Percentiles rank a stretch among this genome's conserved stretches.
Conservation (phyloP, 2,329 filamentous ascomycete genomes). For the Stemphylium lycopersici region DNA sequence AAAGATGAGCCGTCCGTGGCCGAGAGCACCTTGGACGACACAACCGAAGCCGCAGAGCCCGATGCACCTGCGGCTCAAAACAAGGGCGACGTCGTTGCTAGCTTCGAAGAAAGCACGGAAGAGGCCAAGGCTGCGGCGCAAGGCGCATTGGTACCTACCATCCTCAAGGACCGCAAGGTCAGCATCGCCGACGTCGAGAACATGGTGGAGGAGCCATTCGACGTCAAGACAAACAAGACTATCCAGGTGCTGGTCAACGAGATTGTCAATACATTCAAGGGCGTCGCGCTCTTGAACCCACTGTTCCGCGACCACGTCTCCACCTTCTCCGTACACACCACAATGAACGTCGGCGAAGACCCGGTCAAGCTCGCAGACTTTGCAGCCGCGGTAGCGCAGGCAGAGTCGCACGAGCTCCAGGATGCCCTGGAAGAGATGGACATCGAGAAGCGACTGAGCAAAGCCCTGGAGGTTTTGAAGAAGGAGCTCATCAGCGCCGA, state of each 20-base stretch:
- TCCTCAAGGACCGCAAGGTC: conserved; percentile 88
- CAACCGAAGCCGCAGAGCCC: conserved; percentile 52
- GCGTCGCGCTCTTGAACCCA: conserved; percentile 90
- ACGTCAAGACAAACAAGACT: conserved; percentile 85
- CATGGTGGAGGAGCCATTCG: conserved; percentile 83
- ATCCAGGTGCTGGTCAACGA: conserved; percentile 94
- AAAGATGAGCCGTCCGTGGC: conserved; percentile 38
- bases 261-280: conserved; percentile 98
- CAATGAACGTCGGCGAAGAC: conserved; percentile 93
- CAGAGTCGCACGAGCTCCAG: conserved; percentile 87
- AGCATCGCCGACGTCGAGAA: conserved; percentile 97
- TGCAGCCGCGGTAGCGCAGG: conserved; percentile 87
- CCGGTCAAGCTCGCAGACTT: conserved; percentile 96
- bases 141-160: conserved; percentile 83
- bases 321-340: conserved; percentile 79
- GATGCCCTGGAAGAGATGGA: conserved; percentile 88
- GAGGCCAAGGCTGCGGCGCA: conserved; percentile 55
- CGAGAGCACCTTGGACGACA: conserved; percentile 51
- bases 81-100: conserved; percentile 87
- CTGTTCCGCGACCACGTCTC: conserved; percentile 97
- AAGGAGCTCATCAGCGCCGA: conserved; percentile 99
- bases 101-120: conserved; percentile 84
- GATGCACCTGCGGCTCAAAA: conserved; percentile 55
- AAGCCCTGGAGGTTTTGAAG: conserved; percentile 89
- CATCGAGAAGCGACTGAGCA: conserved; percentile 89